Conservation (phyloP, 345 rosid genomes). For the Pelargonium nanum region DNA sequence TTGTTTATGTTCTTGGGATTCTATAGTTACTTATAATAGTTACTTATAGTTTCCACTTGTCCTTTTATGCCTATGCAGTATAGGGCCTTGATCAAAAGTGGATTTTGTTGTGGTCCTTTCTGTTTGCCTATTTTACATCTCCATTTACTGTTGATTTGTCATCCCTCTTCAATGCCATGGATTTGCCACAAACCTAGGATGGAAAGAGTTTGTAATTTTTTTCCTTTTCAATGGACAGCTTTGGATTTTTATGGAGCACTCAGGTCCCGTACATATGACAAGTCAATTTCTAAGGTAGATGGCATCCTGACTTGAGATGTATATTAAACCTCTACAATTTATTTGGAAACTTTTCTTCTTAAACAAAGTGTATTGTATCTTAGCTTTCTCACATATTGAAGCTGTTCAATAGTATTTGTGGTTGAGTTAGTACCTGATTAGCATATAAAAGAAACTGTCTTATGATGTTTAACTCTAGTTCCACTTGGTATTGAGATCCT, state of each 20-base stretch:
- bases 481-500: too few relatives aligned
- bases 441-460: too few relatives aligned
- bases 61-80: background rate
- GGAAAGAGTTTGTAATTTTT: background rate
- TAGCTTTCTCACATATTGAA: background rate
- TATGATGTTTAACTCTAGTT: too few relatives aligned
- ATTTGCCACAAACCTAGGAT: background rate
- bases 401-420: background rate
- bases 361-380: background rate
- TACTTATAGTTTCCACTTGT: background rate
- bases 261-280: slow-evolving; percentile 86
- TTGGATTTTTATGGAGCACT: slow-evolving; percentile 94
- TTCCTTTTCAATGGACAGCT: slow-evolving; percentile 34
- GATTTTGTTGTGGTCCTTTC: too few relatives aligned
- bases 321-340: background rate
- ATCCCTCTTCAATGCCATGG: background rate
- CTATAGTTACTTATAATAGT: background rate
- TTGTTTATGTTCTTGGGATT: background rate
- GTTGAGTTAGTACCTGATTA: background rate
- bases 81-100: background rate
- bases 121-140: too few relatives aligned
- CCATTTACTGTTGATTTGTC: too few relatives aligned
- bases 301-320: slow-evolving; percentile 1
- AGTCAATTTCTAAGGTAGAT: slow-evolving; percentile 65
- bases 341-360: background rate